Percentiles rank a stretch among this genome's conserved stretches.
Conservation (phyloP, 352 stramenopile species). For the Thraustotheca clavata region DNA sequence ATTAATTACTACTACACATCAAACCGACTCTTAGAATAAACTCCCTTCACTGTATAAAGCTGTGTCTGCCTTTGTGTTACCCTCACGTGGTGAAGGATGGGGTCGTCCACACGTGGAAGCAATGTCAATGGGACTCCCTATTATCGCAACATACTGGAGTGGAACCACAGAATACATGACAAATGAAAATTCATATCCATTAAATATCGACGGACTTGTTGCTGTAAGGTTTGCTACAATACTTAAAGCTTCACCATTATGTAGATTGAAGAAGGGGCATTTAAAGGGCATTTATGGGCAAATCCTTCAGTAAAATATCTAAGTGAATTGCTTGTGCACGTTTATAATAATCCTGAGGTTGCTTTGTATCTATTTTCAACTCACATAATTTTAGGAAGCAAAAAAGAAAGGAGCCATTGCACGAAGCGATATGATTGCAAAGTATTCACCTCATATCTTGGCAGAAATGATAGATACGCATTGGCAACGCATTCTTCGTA, state of each 20-base stretch:
- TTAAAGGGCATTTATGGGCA: conserved; percentile 76
- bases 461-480: conserved; percentile 55
- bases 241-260: no score
- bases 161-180: conserved; percentile 87
- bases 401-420: conserved; percentile 55
- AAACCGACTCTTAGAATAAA: conserved; percentile 23
- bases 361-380: not conserved
- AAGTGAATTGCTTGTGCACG: conserved; percentile 44
- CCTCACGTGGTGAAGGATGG: conserved; percentile 91
- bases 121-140: conserved; percentile 86
- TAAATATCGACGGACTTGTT: conserved; percentile 69
- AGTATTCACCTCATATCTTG: conserved; percentile 72
- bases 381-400: conserved; percentile 32
- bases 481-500: conserved; percentile 46
- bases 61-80: conserved; percentile 81
- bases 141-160: conserved; percentile 91
- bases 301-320: conserved; percentile 73
- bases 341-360: conserved; percentile 55
- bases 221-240: conserved; percentile 44
- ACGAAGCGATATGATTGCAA: conserved; percentile 69
- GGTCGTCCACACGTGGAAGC: conserved; percentile 89
- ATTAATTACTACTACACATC: not conserved
- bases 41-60: conserved; percentile 67
- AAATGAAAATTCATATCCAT: conserved; percentile 72
- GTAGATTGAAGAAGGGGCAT: conserved; percentile 71